Evolutionary conservation across 495 filamentous ascomycete genomes (phyloP), one percentile per base, ranked within the genome.

Genomic region (Penicillium alfredii): DNA sequence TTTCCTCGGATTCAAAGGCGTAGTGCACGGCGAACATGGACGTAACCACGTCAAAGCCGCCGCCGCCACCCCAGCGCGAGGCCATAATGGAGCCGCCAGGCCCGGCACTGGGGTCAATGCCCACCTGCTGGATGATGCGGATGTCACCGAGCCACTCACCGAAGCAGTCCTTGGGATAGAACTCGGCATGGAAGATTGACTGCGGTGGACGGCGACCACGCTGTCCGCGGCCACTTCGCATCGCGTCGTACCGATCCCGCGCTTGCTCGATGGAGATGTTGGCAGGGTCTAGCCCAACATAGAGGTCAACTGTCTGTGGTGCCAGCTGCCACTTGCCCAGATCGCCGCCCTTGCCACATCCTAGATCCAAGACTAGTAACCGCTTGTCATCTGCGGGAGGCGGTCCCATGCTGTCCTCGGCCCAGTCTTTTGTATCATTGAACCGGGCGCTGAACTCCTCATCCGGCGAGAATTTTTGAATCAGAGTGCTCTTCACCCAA

Each of bases 21-120:
- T 98, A 98, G 64, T 98, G 92, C 79, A 98, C 94, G 54, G 88
- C 89, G 51, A 98, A 98, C 92, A 98, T 98, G 74, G 93, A 94
- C 38, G 82, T 84, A 30, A 98, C 90, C 8, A 97, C 83, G 56
- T 98, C 93, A 46, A 96, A 98, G 6, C 89, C 88, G 24, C 86
- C 53, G 15, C 53, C 82, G 1, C 78, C 78, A 8, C 78, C 74
- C 76, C 67, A 82, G 49, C 76, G 74, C 47, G 71, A 71, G 50
- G 39, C 70, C 64, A 56, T 77, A 4, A 68, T 42, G 7, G 66
- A 66, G 4, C 69, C 63, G n/a, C 73, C 77, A 3, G 80, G 81
- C 0, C 78, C 78, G 9, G 71, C 74, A 46, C 70, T 72, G 2
- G 66, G 49, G 47, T 94, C 86, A 42, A 94, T 89, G 3, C 92